These are phyloP conservation scores for Mentha longifolia DNA, from an alignment of 257 asterid species.

Conservation along the genomic window DNA sequence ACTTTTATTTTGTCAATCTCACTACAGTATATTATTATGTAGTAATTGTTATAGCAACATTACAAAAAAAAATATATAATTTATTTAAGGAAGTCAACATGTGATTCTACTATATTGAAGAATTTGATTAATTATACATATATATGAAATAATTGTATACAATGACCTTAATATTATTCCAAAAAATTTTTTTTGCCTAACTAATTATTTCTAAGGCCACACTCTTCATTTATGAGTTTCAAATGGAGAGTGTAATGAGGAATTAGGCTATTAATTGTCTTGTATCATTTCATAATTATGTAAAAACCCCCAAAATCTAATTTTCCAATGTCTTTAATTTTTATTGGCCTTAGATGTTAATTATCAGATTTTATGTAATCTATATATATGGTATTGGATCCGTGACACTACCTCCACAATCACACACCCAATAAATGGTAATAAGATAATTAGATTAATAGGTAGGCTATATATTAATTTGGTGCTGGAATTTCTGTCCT, in stretches of 20 bases:
- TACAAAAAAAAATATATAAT: not conserved
- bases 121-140: not conserved
- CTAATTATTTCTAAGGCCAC: not conserved
- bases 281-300: not conserved
- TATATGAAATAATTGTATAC: not conserved
- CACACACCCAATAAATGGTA: not conserved
- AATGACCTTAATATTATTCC: not conserved
- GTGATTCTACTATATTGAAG: not conserved
- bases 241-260: not conserved
- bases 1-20: too few relatives aligned
- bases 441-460: too few relatives aligned
- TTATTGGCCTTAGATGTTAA: not conserved
- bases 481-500: not conserved
- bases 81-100: not conserved
- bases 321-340: conserved; percentile 3
- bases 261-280: not conserved
- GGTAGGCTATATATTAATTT: conserved; percentile 18
- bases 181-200: not conserved
- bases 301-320: not conserved
- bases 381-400: conserved; percentile 1
- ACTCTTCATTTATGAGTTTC: not conserved
- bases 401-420: not conserved
- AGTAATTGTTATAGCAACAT: not conserved
- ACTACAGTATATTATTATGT: too few relatives aligned
- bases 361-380: not conserved